phyloP scores from a whole-genome alignment of 2,329 filamentous ascomycete genomes.

The Pseudogymnoascus sp. region DNA sequence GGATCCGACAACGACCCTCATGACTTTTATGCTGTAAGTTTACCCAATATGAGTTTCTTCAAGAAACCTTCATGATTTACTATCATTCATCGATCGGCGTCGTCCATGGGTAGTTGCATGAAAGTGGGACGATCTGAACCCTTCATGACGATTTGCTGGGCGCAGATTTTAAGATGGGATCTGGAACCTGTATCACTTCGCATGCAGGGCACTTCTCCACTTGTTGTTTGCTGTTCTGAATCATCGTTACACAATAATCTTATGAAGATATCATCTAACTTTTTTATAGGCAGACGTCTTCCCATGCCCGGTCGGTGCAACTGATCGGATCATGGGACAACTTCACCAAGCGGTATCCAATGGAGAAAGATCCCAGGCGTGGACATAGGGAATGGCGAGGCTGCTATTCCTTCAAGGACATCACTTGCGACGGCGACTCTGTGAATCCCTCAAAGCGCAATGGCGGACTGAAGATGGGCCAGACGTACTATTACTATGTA shows the following conservation, averaged over 20 bases:
- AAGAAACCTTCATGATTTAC: not conserved
- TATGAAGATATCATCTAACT: not conserved
- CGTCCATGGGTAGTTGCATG: conserved; percentile 4
- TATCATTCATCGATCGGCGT: not conserved
- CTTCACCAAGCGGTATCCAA: conserved; percentile 67
- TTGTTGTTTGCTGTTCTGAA: not conserved
- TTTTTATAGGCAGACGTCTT: conserved; percentile 46
- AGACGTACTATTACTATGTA: conserved; percentile 94
- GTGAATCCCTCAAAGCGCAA: conserved; percentile 49
- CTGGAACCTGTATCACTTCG: not conserved
- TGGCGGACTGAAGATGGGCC: conserved; percentile 83
- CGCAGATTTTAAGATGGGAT: not conserved
- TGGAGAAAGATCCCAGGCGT: conserved; percentile 71
- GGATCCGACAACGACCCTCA: conserved; percentile 56
- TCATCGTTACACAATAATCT: not conserved
- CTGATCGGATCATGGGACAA: conserved; percentile 95
- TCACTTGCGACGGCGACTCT: conserved; percentile 65
- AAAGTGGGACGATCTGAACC: not conserved
- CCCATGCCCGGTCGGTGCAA: conserved; percentile 60
- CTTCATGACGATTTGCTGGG: not conserved
- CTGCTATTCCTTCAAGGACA: conserved; percentile 78
- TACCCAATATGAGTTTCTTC: conserved; percentile 12
- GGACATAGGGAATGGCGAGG: conserved; percentile 75
- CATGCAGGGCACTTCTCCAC: not conserved
- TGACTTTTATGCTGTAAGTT: conserved; percentile 62